Percentiles rank a stretch among this genome's conserved stretches.
phyloP scores from a whole-genome alignment of 1,139 yeast species.

The Schwanniomyces etchellsii region DNA sequence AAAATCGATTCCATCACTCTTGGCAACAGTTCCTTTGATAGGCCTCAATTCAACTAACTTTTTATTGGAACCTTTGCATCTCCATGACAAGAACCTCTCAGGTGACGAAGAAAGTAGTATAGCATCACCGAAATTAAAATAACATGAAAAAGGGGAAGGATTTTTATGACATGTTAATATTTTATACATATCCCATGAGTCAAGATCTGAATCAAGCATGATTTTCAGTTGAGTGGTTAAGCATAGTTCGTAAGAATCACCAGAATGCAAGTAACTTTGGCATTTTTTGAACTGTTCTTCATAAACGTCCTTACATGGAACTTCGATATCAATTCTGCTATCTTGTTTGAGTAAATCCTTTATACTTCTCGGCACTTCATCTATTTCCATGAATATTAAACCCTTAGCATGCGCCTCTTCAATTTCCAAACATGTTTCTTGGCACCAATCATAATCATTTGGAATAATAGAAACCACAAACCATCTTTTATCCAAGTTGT shows the following conservation, averaged over 20 bases:
- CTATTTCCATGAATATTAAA: constrained; percentile 11
- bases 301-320: constrained; percentile 56
- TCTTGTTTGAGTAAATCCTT: constrained; percentile 17
- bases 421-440: constrained; percentile 7
- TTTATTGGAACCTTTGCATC: constrained; percentile 19
- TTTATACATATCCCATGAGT: constrained; percentile 79
- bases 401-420: constrained; percentile 6
- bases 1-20: constrained; percentile 44
- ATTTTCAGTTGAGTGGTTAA: constrained; percentile 75
- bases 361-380: constrained; percentile 21
- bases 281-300: constrained; percentile 53
- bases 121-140: constrained; percentile 67
- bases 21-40: constrained; percentile 90
- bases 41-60: constrained; percentile 77
- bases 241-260: constrained; percentile 93
- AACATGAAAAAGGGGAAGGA: constrained; percentile 93
- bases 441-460: constrained; percentile 33
- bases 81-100: constrained; percentile 87
- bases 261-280: constrained; percentile 65
- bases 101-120: constrained; percentile 85
- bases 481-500: constrained; percentile 43
- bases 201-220: constrained; percentile 35
- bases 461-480: constrained; percentile 49
- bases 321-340: constrained; percentile 30
- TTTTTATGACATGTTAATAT: constrained; percentile 58